Conservation (phyloP, 805 yeast species). For the Candida lessepsii region DNA sequence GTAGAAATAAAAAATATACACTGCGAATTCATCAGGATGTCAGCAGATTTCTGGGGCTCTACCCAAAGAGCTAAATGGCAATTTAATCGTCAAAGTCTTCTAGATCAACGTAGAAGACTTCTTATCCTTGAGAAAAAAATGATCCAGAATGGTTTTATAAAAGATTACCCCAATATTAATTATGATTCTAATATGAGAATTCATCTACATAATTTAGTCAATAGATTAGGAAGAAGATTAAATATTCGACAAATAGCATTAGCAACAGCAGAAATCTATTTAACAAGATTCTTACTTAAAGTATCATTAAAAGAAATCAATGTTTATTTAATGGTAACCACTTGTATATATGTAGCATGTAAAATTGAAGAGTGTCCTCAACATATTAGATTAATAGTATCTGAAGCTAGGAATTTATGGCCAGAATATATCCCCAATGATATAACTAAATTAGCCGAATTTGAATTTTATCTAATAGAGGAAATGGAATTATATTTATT, state of each 20-base stretch:
- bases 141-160: slow-evolving; percentile 43
- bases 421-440: slow-evolving; percentile 94
- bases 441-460: slow-evolving; percentile 86
- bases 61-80: slow-evolving; percentile 84
- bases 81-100: slow-evolving; percentile 60
- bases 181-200: slow-evolving; percentile 68
- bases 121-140: slow-evolving; percentile 40
- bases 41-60: slow-evolving; percentile 86
- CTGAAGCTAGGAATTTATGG: slow-evolving; percentile 89
- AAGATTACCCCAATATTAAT: slow-evolving; percentile 44
- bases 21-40: slow-evolving; percentile 39
- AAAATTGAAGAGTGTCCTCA: slow-evolving; percentile 95
- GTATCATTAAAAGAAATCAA: slow-evolving; percentile 81
- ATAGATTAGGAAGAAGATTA: slow-evolving; percentile 75
- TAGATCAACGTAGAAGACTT: slow-evolving; percentile 43
- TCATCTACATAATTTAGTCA: slow-evolving; percentile 71
- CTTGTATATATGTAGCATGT: slow-evolving; percentile 86
- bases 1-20: not conserved
- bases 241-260: slow-evolving; percentile 78
- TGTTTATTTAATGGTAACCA: slow-evolving; percentile 73
- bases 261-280: slow-evolving; percentile 84
- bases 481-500: slow-evolving; percentile 73
- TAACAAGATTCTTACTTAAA: slow-evolving; percentile 71
- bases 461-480: slow-evolving; percentile 90
- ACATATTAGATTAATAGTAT: slow-evolving; percentile 78